phyloP scores from a whole-genome alignment of 495 filamentous ascomycete genomes.

The Xylaria intraflava region DNA sequence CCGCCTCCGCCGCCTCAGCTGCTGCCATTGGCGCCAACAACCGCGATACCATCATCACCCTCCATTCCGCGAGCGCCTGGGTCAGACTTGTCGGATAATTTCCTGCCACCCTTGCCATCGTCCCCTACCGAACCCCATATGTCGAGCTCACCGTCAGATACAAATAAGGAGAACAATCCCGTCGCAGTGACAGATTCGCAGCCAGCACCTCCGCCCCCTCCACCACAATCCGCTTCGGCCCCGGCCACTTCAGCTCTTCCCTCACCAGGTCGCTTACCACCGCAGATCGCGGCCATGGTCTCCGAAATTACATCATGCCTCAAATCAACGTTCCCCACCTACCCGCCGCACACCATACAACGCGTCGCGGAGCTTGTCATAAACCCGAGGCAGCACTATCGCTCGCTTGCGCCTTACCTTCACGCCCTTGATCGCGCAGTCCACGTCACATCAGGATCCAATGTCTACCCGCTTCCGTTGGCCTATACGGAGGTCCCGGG shows the following conservation, averaged over 20 bases:
- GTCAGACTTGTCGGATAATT: conserved; percentile 51
- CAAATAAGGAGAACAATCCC: conserved; percentile 42
- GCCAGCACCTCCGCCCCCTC: conserved; percentile 11
- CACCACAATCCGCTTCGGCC: neutral
- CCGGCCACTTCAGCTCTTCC: conserved; percentile 15
- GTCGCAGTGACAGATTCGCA: conserved; percentile 18
- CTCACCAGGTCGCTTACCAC: conserved; percentile 48
- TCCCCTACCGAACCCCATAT: conserved; percentile 42
- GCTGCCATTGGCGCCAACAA: conserved; percentile 20
- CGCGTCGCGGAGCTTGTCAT: conserved; percentile 88
- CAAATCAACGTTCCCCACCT: conserved; percentile 55
- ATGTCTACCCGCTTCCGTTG: conserved; percentile 73
- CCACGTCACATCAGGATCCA: conserved; percentile 75
- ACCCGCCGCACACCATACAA: conserved; percentile 90
- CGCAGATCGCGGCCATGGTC: conserved; percentile 56
- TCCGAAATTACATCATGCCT: conserved; percentile 62
- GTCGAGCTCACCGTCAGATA: conserved; percentile 42
- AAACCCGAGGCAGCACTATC: conserved; percentile 69
- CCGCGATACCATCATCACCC: conserved; percentile 29
- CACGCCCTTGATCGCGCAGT: conserved; percentile 87
- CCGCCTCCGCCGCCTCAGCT: conserved; percentile 26
- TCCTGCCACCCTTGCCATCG: conserved; percentile 39
- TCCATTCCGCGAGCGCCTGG: conserved; percentile 25
- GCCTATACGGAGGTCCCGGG: conserved; percentile 44
- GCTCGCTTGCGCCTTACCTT: conserved; percentile 72